Evolutionary conservation across 257 asterid species (phyloP).

Genomic region (Echites panduratus): DNA sequence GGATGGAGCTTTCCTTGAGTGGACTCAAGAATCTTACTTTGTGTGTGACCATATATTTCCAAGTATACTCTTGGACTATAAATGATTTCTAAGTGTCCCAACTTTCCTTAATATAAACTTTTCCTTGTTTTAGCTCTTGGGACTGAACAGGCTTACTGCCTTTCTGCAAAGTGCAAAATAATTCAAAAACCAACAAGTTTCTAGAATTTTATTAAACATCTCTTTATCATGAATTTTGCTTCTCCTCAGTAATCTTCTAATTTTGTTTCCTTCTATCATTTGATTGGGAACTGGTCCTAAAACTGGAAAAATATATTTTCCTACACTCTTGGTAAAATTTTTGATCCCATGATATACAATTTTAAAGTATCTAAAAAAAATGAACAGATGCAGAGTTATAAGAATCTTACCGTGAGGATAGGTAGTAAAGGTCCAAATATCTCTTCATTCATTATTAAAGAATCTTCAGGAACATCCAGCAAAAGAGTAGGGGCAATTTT

Average conservation of each 20-base stretch:
- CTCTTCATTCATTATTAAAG: constrained; percentile 78
- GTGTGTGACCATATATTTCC: neutral
- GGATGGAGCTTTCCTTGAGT: neutral
- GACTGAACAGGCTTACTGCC: neutral
- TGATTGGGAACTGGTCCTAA: neutral
- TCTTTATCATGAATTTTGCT: neutral
- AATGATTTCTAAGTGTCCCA: no score
- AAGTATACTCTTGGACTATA: neutral
- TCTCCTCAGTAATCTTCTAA: neutral
- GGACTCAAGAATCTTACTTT: no score
- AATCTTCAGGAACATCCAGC: constrained; percentile 69
- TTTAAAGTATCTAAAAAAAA: neutral
- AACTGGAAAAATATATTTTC: neutral
- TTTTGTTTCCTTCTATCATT: neutral
- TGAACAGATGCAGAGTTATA: neutral
- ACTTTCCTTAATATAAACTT: neutral
- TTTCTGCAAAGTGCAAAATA: neutral
- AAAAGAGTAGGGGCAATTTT: constrained; percentile 76
- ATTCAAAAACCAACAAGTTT: neutral
- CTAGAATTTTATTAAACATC: neutral
- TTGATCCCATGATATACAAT: neutral
- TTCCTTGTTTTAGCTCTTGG: neutral
- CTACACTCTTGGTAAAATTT: neutral
- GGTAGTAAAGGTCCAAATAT: constrained; percentile 91
- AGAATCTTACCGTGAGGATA: constrained; percentile 57